These are phyloP conservation scores for Eucalyptus cloeziana DNA, from an alignment of 345 rosid genomes.

Conservation along the genomic window DNA sequence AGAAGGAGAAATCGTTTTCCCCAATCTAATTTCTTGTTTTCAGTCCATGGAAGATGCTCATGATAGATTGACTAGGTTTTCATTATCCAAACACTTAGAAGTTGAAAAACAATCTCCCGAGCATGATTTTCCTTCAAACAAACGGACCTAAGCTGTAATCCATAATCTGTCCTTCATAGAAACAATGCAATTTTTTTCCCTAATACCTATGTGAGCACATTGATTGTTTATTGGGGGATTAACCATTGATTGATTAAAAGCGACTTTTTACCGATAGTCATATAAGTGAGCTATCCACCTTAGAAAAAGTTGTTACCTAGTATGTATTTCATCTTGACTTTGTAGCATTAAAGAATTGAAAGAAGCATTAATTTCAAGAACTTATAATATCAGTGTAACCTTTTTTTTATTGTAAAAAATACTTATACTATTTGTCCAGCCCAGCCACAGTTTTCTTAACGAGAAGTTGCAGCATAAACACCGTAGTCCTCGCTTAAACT, in stretches of 20 bases:
- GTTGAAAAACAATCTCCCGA: not conserved
- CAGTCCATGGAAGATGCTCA: not conserved
- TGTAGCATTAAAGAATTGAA: not conserved
- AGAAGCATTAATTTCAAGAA: too few species aligned
- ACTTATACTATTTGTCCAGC: not conserved
- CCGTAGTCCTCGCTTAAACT: not conserved
- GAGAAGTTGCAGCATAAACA: not conserved
- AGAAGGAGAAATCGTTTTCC: not conserved
- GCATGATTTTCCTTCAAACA: too few species aligned
- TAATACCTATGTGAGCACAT: not conserved
- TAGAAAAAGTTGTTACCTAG: not conserved
- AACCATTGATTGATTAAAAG: not conserved
- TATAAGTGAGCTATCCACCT: not conserved
- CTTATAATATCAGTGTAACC: too few species aligned
- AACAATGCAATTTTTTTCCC: not conserved
- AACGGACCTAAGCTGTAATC: not conserved
- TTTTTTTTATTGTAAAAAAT: too few species aligned
- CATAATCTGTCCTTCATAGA: not conserved
- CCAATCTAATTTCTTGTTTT: not conserved
- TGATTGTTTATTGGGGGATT: not conserved
- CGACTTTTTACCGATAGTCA: not conserved
- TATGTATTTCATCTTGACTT: not conserved
- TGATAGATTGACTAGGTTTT: not conserved
- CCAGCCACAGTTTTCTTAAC: not conserved
- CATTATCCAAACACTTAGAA: not conserved